These are phyloP conservation scores for Lipomyces orientalis DNA, from an alignment of 805 yeast genomes.

Conservation along the genomic window DNA sequence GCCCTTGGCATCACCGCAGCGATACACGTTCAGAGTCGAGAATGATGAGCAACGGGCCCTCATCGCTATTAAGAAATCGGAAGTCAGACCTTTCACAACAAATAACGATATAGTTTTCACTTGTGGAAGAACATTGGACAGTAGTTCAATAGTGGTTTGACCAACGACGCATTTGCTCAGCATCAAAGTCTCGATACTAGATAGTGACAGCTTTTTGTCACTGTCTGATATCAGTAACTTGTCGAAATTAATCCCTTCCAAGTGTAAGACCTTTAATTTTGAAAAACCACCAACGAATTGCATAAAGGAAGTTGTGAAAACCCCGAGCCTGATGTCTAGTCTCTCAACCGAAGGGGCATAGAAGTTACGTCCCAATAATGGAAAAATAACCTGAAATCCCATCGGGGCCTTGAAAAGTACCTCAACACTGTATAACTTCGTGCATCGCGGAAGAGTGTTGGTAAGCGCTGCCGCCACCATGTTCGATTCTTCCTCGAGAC, in stretches of 20 bases:
- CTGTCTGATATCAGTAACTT: conserved; percentile 13
- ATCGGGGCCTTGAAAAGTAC: conserved; percentile 27
- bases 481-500: conserved; percentile 34
- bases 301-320: conserved; percentile 29
- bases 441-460: conserved; percentile 21
- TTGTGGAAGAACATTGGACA: conserved; percentile 16
- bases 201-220: conserved; percentile 10
- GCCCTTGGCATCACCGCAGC: conserved; percentile 15
- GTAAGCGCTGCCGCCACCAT: conserved; percentile 33
- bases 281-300: conserved; percentile 23
- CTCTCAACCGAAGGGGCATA: conserved; percentile 24
- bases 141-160: conserved; percentile 12
- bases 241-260: conserved; percentile 16
- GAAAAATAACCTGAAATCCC: conserved; percentile 34
- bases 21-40: conserved; percentile 15
- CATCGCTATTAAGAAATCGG: conserved; percentile 17
- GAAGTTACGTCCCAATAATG: conserved; percentile 19
- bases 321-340: conserved; percentile 16
- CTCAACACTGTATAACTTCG: conserved; percentile 16
- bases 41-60: conserved; percentile 10
- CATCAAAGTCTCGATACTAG: conserved; percentile 18
- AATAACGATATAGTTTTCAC: conserved; percentile 15
- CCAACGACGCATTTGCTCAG: conserved; percentile 16
- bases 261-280: conserved; percentile 17
- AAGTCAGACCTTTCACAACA: conserved; percentile 13